Evolutionary conservation across 2,329 filamentous ascomycete species (phyloP).

Genomic region (Laburnicola sp.): DNA sequence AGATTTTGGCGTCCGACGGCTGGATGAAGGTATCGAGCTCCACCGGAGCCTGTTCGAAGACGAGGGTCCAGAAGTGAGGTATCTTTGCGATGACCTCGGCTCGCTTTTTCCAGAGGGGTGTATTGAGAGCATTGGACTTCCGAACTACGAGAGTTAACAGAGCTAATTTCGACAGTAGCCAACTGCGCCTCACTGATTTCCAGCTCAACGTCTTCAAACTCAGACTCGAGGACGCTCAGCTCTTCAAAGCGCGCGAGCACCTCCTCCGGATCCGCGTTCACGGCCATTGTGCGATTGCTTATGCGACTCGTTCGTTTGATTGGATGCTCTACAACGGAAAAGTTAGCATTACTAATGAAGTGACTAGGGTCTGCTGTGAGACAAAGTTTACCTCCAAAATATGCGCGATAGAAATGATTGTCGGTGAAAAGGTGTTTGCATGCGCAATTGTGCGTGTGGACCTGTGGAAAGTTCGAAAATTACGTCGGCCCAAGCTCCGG

Average conservation of each 20-base stretch:
- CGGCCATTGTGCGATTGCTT: slow-evolving; percentile 27
- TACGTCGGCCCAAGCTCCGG: slow-evolving; percentile 3
- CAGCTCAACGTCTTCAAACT: slow-evolving; percentile 81
- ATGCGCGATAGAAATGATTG: neutral
- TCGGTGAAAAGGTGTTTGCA: neutral
- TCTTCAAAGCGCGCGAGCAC: slow-evolving; percentile 64
- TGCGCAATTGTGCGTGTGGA: neutral
- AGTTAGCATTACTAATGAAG: slow-evolving; percentile 8
- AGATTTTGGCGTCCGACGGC: slow-evolving; percentile 73
- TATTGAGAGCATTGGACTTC: slow-evolving; percentile 68
- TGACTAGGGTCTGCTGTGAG: neutral
- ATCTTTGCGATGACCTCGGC: slow-evolving; percentile 70
- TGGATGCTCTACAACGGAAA: slow-evolving; percentile 22
- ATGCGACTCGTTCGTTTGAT: slow-evolving; percentile 4
- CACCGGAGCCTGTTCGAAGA: slow-evolving; percentile 81
- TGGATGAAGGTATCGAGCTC: slow-evolving; percentile 90
- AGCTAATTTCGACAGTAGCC: neutral
- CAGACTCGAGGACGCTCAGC: slow-evolving; percentile 76
- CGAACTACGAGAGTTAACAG: slow-evolving; percentile 60
- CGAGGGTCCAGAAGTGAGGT: slow-evolving; percentile 90
- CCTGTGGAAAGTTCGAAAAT: slow-evolving; percentile 3
- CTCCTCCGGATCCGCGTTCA: slow-evolving; percentile 28
- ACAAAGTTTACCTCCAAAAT: neutral
- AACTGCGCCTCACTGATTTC: slow-evolving; percentile 67
- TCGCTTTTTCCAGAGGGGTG: slow-evolving; percentile 76